Percentiles rank a stretch among this genome's conserved stretches.
phyloP scores from a whole-genome alignment of 106 monocot species.

The Phalaenopsis aphrodite region DNA sequence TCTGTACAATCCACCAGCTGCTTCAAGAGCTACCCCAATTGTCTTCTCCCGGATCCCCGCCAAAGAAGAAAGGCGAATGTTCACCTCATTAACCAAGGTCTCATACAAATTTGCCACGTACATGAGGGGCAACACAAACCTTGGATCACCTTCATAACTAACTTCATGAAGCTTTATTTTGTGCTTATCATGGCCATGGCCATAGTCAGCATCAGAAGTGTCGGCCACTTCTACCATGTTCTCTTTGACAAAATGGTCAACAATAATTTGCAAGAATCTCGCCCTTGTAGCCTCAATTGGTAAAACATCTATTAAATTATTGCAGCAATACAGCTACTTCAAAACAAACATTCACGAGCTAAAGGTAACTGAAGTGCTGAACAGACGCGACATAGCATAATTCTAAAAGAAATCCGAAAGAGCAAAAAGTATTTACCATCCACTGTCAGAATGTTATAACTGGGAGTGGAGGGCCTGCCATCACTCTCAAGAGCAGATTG shows the following conservation, averaged over 20 bases:
- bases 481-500: constrained; percentile 46
- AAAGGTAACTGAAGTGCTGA: background rate
- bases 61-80: constrained; percentile 57
- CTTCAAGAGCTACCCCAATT: constrained; percentile 95
- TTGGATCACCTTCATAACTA: constrained; percentile 76
- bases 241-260: constrained; percentile 69
- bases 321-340: background rate
- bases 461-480: constrained; percentile 42
- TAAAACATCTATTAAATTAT: constrained; percentile 52
- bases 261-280: constrained; percentile 71
- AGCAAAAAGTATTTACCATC: constrained; percentile 33
- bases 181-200: constrained; percentile 49
- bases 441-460: constrained; percentile 38
- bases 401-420: background rate
- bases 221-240: constrained; percentile 60
- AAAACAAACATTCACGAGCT: background rate
- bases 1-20: constrained; percentile 90
- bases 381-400: background rate
- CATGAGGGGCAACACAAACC: constrained; percentile 89
- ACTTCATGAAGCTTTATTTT: constrained; percentile 72
- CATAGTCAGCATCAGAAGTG: constrained; percentile 29
- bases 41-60: constrained; percentile 74
- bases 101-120: constrained; percentile 96
- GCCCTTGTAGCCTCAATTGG: constrained; percentile 81
- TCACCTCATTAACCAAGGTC: constrained; percentile 80